A percentile compares a stretch with the other conserved stretches of the same genome.
Evolutionary conservation across 495 filamentous ascomycete species (phyloP).

Genomic region (Aspergillus haitiensis): DNA sequence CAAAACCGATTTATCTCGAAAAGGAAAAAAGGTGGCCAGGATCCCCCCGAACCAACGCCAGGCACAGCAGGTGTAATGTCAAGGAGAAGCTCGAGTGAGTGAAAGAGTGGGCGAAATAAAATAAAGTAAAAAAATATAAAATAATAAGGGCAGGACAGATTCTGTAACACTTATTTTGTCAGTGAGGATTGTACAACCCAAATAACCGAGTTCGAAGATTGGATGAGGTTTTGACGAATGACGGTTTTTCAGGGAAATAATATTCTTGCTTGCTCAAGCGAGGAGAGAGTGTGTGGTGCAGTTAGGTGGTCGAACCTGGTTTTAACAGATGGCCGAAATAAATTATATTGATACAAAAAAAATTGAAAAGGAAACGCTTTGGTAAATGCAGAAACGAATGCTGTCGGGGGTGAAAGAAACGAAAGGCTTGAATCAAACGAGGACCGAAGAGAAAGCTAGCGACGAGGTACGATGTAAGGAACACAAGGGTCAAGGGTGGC

Average conservation of each 20-base stretch:
- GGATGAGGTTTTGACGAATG: constrained; percentile 18
- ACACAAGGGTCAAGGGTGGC: constrained; percentile 34
- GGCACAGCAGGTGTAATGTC: constrained; percentile 16
- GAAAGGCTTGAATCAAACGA: constrained; percentile 38
- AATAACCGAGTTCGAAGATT: constrained; percentile 21
- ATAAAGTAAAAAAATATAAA: no score
- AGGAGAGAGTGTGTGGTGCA: neutral
- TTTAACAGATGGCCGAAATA: constrained; percentile 36
- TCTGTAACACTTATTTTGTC: constrained; percentile 28
- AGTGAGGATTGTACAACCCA: constrained; percentile 28
- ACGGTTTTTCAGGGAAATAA: constrained; percentile 16
- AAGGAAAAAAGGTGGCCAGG: constrained; percentile 27
- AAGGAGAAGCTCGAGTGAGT: constrained; percentile 22
- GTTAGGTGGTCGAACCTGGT: constrained; percentile 35
- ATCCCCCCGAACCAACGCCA: constrained; percentile 10
- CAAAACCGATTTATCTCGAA: constrained; percentile 18
- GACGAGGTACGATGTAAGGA: constrained; percentile 28
- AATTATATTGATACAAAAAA: constrained; percentile 43
- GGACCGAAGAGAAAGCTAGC: constrained; percentile 25
- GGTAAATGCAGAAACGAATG: constrained; percentile 38
- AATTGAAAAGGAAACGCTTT: constrained; percentile 25
- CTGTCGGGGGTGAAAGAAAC: constrained; percentile 34
- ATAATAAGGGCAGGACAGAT: constrained; percentile 7
- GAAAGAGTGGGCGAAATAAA: constrained; percentile 22
- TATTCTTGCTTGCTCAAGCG: constrained; percentile 34